Evolutionary conservation across 2,329 filamentous ascomycete genomes (phyloP), one percentile per base, ranked within the genome.

Genomic region (Pseudogymnoascus sp.): DNA sequence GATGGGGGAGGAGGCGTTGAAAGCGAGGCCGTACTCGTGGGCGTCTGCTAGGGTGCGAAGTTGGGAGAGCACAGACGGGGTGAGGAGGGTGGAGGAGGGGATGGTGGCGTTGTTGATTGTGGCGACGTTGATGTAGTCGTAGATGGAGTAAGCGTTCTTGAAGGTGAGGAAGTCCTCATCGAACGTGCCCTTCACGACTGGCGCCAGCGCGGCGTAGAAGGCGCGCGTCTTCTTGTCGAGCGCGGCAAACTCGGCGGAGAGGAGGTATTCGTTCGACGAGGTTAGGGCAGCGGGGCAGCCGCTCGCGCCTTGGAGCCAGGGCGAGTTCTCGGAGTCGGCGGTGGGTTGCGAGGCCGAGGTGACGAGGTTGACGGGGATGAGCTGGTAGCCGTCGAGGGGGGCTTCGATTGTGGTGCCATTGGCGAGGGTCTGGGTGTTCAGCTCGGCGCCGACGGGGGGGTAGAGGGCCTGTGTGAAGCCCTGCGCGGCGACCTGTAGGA

Each of bases 381-480:
- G 84, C 76, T 97, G 93, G 73, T 92, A 96, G 26, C 92, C 92
- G 65, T 84, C 80, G 71, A 96, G 77, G 0, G 93, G 91, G 1
- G 86, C 78, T 64, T 85, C 77, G 11, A 93, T 79, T 3, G 76
- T 78, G 21, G 83, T 83, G 60, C 88, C 88, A 74, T 96, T 92
- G 69, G 84, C 84, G 42, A 96, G 82, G 1, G 79, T 85, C 75
- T 90, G 81, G 37, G 80, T 76, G 8, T 81, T 79, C 0, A 79
- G 71, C 5, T 75, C 72, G 13, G 73, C 67, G 63, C 85, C 85
- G 1, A 87, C 84, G 0, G 93, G 91, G 8, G 93, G 93, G 73
- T 96, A 97, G 19, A 97, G 80, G 31, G 86, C 91, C 77, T 96
- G 93, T 31, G 93, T 77, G 78, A 96, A 96, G 33, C 85, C 89